Evolutionary conservation across 2,329 filamentous ascomycete genomes (phyloP).

Genomic region (Colletotrichum melonis): DNA sequence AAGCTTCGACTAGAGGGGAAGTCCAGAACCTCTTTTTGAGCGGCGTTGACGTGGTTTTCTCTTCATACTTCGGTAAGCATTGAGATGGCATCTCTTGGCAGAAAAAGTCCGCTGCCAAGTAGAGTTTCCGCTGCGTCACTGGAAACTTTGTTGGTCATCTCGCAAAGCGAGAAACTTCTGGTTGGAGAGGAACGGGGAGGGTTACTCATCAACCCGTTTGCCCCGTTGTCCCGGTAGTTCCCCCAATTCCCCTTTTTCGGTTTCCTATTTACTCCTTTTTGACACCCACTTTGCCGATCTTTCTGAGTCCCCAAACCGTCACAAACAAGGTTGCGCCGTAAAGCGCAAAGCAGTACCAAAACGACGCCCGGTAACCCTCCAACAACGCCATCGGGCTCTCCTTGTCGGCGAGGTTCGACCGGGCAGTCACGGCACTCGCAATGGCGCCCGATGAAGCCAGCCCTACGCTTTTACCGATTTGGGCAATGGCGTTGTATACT

Average conservation of each 20-base stretch:
- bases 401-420: constrained; percentile 41
- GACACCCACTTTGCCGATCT: constrained; percentile 60
- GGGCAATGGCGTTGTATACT: constrained; percentile 68
- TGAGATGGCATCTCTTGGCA: constrained; percentile 9
- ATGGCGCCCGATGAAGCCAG: constrained; percentile 63
- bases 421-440: constrained; percentile 54
- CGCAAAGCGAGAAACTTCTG: background rate
- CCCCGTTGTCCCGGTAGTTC: background rate
- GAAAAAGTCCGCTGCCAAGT: no score
- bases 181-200: no score
- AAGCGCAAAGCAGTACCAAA: constrained; percentile 63
- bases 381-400: constrained; percentile 51
- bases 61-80: background rate
- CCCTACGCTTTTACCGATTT: constrained; percentile 66
- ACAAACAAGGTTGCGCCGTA: constrained; percentile 45
- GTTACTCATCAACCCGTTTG: background rate
- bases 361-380: constrained; percentile 63
- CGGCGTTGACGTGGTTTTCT: background rate
- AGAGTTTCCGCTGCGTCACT: constrained; percentile 7
- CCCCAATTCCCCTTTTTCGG: background rate
- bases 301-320: constrained; percentile 55
- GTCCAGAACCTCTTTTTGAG: background rate
- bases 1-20: constrained; percentile 7
- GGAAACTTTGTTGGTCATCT: background rate
- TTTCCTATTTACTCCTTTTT: constrained; percentile 48